Base-by-base conservation (phyloP, 495 filamentous ascomycete species). In the Penicillium pulvis region DNA sequence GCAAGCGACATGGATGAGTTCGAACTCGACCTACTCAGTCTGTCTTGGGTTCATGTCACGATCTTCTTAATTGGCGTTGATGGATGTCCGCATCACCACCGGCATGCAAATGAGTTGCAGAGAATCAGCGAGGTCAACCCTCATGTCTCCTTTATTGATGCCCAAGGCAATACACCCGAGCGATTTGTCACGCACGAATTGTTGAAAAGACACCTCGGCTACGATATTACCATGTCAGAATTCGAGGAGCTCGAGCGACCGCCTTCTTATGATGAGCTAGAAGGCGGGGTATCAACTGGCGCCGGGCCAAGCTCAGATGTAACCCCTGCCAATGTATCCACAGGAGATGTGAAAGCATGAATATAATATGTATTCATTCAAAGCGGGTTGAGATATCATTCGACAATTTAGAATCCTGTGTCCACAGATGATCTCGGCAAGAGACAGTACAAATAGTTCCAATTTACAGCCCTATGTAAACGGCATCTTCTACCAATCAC, bases 1-100 rank as follows among this genome's bases (percentile, higher is more conserved):
- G 75, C 76, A 11, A 72, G 64, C 7, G 78, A 81, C 39, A 81
- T 81, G 72, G 74, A 81, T 53, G 78, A 80, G 53, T 81, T 81
- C 56, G 77, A 81, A 51, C 67, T 81, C 7, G 77, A 79, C 49
- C 64, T 80, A 5, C 68, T 81, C 26, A 62, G 73, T 20, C 71
- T 77, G 14, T 68, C 70, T 11, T 81, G 79, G 79, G 79, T 73
- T 1, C 75, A 79, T 61, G 70, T 79, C 28, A 81, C 78, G 0
- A 79, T 80, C 52, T 79, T 80, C 65, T 48, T 81, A 54, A 78
- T 81, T 41, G 78, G 79, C 24, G 75, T 77, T 5, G 76, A 81
- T 59, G 74, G 76, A 24, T 80, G 76, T 56, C 76, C 75, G 2
- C 73, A 79, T 53, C 77, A 81, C 49, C 77, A 81, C 66, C 69